Base-by-base conservation (phyloP, 1,284 basidiomycete species). In the Leucoagaricus sp. region DNA sequence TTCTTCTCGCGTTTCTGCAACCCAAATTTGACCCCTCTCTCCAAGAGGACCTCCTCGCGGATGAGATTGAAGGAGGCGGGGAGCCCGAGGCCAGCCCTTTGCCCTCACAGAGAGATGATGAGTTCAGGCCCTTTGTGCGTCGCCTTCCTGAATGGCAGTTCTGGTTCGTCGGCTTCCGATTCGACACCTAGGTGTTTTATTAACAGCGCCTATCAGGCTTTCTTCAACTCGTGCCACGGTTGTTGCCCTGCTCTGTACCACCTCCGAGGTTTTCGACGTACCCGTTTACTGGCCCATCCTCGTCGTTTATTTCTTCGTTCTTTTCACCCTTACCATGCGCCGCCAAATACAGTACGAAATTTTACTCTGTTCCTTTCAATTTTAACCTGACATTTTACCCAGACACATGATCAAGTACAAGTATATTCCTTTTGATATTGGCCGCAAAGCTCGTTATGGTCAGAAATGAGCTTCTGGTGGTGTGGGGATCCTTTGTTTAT, bases 331-430 rank as follows among this genome's bases (percentile, higher is more conserved):
- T 63, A 96, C 94, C 13, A 96, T 96, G 94, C 83, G 94, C 61
- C 80, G 93, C 63, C 94, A 96, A 75, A 94, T 96, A 67, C 92
- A 91, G 94, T 96, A 69, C 66, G 93, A 83, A 1, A 51, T 40
- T 15, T 55, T 42, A 28, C n/a, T 34, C 38, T 36, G 23, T 34
- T 58, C 34, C 36, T 42, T 47, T 31, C 36, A 45, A 21, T 42
- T 15, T 41, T 28, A 33, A 23, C 26, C 40, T 49, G 47, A 40
- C 36, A 26, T 21, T 38, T 38, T 26, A 49, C 42, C 9, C 69
- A 96, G 94, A 67, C 96, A 98, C 75, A 98, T 98, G 96, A 92
- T 97, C 80, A 96, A 96, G 75, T 98, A 98, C 80, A 94, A 93
- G 71, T 96, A 94, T 73, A 76, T 96, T 55, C 94, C 94, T 33